Base-by-base conservation (phyloP, 2,329 filamentous ascomycete genomes). In the Akanthomyces muscarius region DNA sequence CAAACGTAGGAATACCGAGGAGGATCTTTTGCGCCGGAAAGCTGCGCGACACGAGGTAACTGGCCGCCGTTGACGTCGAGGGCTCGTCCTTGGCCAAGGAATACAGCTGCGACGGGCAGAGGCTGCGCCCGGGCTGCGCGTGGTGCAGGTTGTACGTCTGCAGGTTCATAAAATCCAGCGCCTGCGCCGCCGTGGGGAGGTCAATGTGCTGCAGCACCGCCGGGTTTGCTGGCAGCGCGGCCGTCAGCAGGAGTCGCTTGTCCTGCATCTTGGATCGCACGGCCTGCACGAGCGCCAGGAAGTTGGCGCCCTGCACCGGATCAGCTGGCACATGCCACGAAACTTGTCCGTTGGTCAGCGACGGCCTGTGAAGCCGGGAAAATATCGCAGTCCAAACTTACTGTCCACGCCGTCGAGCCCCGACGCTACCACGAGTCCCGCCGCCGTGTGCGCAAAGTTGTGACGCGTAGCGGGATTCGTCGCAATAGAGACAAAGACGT, bases 81-180 rank as follows among this genome's bases (percentile, higher is more conserved):
- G 84, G 79, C 66, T 88, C 83, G 66, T 83, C 84, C 66, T 84
- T 82, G 61, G 74, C 78, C 63, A 86, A 82, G 1, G 86, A 78
- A 70, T 87, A 90, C 1, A 95, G 83, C 71, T 92, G 90, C 5
- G 90, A 85, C 61, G 94, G 91, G 72, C 94, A 89, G 7, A 90
- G 90, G 52, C 85, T 85, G 63, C 82, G 83, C 36, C 78, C 72
- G 1, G 83, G 84, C 90, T 90, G 93, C 4, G 85, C 80, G 1
- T 90, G 90, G 30, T 84, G 86, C 70, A 93, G 90, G 73, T 95
- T 90, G 74, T 92, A 95, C 1, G 90, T 85, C 84, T 89, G 91
- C 42, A 95, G 77, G 72, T 94, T 94, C 72, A 95, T 77, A 66
- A 88, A 82, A 73, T 94, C 89, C 42, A 95, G 80, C 68, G 90